Conservation (phyloP, 805 yeast species). For the Ogataea henricii region DNA sequence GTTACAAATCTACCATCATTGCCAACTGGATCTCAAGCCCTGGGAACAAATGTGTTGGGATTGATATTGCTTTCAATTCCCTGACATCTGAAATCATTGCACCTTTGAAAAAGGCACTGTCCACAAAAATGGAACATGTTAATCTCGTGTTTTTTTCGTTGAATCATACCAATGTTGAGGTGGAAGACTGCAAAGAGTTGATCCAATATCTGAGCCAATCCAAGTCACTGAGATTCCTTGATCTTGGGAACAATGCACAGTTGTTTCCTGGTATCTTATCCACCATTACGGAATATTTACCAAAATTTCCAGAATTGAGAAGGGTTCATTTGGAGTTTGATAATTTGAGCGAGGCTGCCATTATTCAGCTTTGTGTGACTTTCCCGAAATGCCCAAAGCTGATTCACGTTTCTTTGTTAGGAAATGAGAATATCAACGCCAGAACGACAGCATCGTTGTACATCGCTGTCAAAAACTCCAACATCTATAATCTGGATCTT, state of each 20-base stretch:
- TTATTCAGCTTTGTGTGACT: conserved; percentile 50
- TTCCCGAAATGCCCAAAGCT: conserved; percentile 49
- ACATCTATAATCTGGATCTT: conserved; percentile 53
- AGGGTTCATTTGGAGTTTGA: conserved; percentile 58
- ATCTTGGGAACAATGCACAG: conserved; percentile 53
- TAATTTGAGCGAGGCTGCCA: conserved; percentile 47
- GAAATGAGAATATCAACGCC: conserved; percentile 47
- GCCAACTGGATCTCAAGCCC: conserved; percentile 50
- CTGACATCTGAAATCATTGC: conserved; percentile 46
- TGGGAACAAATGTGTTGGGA: conserved; percentile 50
- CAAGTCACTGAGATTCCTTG: conserved; percentile 48
- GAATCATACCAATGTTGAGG: conserved; percentile 49
- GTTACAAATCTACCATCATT: conserved; percentile 42
- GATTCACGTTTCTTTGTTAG: conserved; percentile 55
- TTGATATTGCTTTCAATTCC: conserved; percentile 58
- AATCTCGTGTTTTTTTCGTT: conserved; percentile 53
- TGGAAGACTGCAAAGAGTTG: conserved; percentile 41
- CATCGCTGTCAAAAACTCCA: conserved; percentile 48
- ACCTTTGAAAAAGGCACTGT: conserved; percentile 48
- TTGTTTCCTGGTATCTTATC: conserved; percentile 54
- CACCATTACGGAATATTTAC: conserved; percentile 44
- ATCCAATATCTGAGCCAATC: conserved; percentile 41
- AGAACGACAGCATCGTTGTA: conserved; percentile 52
- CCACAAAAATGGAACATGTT: conserved; percentile 22
- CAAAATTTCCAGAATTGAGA: conserved; percentile 45